phyloP scores from a whole-genome alignment of 345 rosid genomes.

The Pistacia integerrima region DNA sequence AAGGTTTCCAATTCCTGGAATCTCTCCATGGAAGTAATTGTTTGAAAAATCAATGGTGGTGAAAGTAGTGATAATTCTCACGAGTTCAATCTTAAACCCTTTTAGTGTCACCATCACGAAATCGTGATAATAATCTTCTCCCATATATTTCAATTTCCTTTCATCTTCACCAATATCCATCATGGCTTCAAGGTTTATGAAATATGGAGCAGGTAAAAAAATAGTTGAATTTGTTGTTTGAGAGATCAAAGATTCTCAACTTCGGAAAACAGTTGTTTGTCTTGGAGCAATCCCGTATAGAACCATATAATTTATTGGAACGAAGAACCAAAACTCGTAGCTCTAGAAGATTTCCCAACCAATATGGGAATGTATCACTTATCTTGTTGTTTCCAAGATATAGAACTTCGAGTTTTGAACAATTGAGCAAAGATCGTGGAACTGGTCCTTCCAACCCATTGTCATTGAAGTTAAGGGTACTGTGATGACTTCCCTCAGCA shows the following conservation, averaged over 20 bases:
- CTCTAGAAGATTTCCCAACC: conserved; percentile 23
- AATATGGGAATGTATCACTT: neutral
- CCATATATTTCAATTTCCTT: neutral
- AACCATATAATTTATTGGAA: conserved; percentile 21
- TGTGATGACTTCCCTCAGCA: too few relatives aligned
- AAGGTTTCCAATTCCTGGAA: too few relatives aligned
- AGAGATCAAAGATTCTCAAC: neutral
- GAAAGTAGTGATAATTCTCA: too few relatives aligned
- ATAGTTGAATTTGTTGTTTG: neutral
- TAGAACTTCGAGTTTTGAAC: conserved; percentile 16
- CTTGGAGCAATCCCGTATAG: neutral
- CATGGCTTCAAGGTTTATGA: neutral
- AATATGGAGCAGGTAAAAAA: neutral
- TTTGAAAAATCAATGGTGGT: too few relatives aligned
- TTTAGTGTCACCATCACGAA: too few relatives aligned
- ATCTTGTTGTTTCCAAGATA: conserved; percentile 20
- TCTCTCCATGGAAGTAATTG: too few relatives aligned
- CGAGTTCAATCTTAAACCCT: too few relatives aligned
- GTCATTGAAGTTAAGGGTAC: too few relatives aligned
- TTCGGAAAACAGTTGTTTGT: neutral
- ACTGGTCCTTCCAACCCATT: conserved; percentile 15
- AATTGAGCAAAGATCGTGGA: conserved; percentile 24
- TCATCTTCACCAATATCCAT: neutral
- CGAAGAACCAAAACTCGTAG: conserved; percentile 20
- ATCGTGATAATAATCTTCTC: neutral